phyloP scores from a whole-genome alignment of 139 green algal genomes.

The Micractinium conductrix region DNA sequence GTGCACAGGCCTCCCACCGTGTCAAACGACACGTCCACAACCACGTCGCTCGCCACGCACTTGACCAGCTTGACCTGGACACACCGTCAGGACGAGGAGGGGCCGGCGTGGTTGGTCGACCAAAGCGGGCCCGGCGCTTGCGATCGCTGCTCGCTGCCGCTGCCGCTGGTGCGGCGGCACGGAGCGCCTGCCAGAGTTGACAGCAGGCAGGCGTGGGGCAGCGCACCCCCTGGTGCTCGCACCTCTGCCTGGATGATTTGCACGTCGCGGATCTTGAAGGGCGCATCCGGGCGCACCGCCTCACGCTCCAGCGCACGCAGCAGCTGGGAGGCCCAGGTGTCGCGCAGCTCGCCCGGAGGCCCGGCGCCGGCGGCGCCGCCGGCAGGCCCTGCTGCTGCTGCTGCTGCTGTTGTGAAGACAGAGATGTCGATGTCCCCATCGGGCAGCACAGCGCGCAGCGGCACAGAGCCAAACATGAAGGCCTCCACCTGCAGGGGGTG shows the following conservation, averaged over 20 bases:
- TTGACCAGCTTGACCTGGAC: slow-evolving; percentile 85
- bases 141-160: too few species aligned
- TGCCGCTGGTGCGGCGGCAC: too few species aligned
- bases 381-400: neutral
- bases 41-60: slow-evolving; percentile 93
- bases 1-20: slow-evolving; percentile 92
- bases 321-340: slow-evolving; percentile 77
- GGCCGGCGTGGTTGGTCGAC: too few species aligned
- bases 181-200: too few species aligned
- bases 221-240: neutral
- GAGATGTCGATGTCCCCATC: slow-evolving; percentile 98
- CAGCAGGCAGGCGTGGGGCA: too few species aligned
- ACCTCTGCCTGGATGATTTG: slow-evolving; percentile 93
- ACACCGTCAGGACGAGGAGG: neutral
- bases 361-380: neutral
- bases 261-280: slow-evolving; percentile 80
- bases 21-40: slow-evolving; percentile 98
- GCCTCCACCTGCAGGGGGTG: slow-evolving; percentile 70
- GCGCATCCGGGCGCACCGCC: slow-evolving; percentile 53
- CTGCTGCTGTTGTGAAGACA: slow-evolving; percentile 63
- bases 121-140: too few species aligned
- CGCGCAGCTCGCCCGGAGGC: slow-evolving; percentile 37
- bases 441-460: slow-evolving; percentile 93
- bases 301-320: slow-evolving; percentile 72
- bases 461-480: slow-evolving; percentile 94